A percentile compares a stretch with the other conserved stretches of the same genome.
phyloP scores from a whole-genome alignment of 805 yeast genomes.

The Barnettozyma pratensis region DNA sequence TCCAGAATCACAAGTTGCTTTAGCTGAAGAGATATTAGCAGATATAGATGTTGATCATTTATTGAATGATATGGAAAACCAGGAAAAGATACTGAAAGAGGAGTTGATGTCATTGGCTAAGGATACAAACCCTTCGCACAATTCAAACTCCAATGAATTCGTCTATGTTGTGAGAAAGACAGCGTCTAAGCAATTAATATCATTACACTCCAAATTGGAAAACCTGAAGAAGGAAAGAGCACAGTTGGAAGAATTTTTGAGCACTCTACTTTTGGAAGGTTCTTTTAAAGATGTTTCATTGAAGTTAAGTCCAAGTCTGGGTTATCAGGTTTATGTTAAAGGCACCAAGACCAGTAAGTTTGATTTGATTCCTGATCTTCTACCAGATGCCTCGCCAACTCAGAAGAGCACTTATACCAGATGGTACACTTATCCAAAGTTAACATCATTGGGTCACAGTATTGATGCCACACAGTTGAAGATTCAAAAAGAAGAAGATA shows the following conservation, averaged over 20 bases:
- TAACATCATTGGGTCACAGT: conserved; percentile 47
- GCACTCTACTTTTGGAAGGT: conserved; percentile 18
- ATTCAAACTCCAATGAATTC: neutral
- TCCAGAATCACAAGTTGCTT: conserved; percentile 33
- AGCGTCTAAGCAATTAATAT: conserved; percentile 8
- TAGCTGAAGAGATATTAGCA: conserved; percentile 38
- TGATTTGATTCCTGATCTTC: conserved; percentile 1
- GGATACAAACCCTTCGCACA: neutral
- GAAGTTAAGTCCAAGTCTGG: conserved; percentile 37
- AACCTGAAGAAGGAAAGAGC: conserved; percentile 5
- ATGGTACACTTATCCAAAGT: conserved; percentile 42
- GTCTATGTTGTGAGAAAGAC: conserved; percentile 9
- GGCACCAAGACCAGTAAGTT: conserved; percentile 22
- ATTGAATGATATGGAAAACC: neutral
- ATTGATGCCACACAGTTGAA: conserved; percentile 40
- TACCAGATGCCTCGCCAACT: conserved; percentile 26
- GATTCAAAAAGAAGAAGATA: conserved; percentile 52
- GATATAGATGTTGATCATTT: conserved; percentile 36
- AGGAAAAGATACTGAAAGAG: conserved; percentile 4
- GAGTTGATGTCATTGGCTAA: conserved; percentile 2
- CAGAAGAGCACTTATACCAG: conserved; percentile 38
- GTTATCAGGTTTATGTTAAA: conserved; percentile 43
- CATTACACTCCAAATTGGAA: conserved; percentile 22
- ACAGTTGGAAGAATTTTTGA: neutral
- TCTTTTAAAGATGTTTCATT: conserved; percentile 29